Conservation (phyloP, 495 filamentous ascomycete genomes). For the Articulospora tetracladia region DNA sequence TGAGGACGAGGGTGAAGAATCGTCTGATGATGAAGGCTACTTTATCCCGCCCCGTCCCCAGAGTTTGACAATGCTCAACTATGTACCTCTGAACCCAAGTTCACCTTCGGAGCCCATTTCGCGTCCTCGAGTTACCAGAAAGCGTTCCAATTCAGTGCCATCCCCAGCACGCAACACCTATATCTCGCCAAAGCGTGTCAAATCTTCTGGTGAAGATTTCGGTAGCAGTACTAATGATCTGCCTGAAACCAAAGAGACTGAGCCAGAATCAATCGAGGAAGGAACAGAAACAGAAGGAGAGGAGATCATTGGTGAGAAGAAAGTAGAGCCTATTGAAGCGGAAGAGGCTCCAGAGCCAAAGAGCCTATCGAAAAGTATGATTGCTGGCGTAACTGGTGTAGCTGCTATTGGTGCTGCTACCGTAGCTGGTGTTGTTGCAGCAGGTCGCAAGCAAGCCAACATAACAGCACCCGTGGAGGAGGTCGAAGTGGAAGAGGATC, state of each 20-base stretch:
- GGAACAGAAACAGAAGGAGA: background rate
- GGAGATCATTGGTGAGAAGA: background rate
- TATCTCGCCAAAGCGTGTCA: constrained; percentile 7
- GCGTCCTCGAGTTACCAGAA: constrained; percentile 33
- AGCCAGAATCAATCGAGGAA: background rate
- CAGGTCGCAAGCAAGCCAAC: constrained; percentile 19
- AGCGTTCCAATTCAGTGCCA: constrained; percentile 53
- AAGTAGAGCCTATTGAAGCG: background rate
- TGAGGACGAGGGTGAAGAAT: constrained; percentile 36
- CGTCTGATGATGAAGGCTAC: constrained; percentile 27
- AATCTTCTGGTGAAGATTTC: background rate
- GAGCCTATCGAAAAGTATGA: constrained; percentile 1
- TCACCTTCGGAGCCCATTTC: constrained; percentile 13
- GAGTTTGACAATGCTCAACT: constrained; percentile 52
- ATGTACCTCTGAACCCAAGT: background rate
- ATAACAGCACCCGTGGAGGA: constrained; percentile 31
- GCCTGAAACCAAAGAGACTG: background rate
- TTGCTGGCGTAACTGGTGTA: constrained; percentile 19
- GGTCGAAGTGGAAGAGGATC: constrained; percentile 33
- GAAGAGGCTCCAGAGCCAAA: background rate
- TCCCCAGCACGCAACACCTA: constrained; percentile 29
- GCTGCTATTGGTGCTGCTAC: constrained; percentile 17
- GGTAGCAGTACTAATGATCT: background rate
- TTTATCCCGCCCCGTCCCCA: constrained; percentile 46
- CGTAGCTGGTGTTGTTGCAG: constrained; percentile 14